Evolutionary conservation across 148 eudicot genomes (phyloP), one percentile per base, ranked within the genome.

Genomic region (Limonium bicolor): DNA sequence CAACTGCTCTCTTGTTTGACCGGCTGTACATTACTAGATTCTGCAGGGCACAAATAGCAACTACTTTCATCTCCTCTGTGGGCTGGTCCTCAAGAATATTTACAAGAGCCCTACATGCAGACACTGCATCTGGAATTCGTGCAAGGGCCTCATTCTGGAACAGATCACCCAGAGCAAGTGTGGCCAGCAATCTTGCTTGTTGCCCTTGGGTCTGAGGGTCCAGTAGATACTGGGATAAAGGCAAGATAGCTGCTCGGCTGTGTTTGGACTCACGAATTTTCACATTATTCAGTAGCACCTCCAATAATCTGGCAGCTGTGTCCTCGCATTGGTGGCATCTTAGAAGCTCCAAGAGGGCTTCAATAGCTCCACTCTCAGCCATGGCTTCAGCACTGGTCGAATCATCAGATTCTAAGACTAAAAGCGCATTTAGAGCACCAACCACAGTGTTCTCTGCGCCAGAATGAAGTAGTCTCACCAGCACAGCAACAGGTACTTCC

Each of bases 351-450:
- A 90, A 61, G 42, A 84, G 85, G 48, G 93, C 95, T 76, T 90
- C 95, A 32, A 90, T 78, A n/a, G 93, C 99, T 38, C 95, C 99
- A 61, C 99, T 72, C 67, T 90, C 95, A 50, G 95, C 93, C 95
- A 90, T 90, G 44, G 88, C 99, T 54, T 70, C 84, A 48, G 88
- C 95, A 51, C 88, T 84, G 37, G 82, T 65, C 20, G 85, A 65
- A 66, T 90, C 99, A 61, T 90, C 95, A 63, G 75, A 84, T 65
- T 90, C 99, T 61, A 90, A 59, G 27, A 90, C 99, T 18, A 90
- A 67, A 56, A 90, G 99, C 50, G 99, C 95, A 73, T 84, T 90
- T 44, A 90, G 55, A 7, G 95, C 95, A 36, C 93, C 99, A 51
- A 59, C 48, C 26, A 84, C 82, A 12, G 99, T 90, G 62, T 64